These are phyloP conservation scores for Yamadazyma scolyti DNA, from an alignment of 805 yeast genomes.

Conservation along the genomic window DNA sequence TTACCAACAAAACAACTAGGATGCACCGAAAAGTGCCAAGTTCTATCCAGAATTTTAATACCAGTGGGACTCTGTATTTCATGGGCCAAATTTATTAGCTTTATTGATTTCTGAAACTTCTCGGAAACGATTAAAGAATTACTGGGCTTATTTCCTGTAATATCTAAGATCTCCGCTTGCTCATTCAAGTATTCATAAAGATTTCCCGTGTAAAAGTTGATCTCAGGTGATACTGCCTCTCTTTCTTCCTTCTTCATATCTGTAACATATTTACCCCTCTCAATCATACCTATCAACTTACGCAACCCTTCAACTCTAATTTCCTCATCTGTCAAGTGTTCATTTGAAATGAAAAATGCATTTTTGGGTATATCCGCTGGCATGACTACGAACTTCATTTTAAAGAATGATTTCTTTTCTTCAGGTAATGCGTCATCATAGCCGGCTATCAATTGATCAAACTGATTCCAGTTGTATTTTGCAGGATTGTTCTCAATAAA, in stretches of 20 bases:
- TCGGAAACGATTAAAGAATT: slow-evolving; percentile 25
- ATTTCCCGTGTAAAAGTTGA: slow-evolving; percentile 84
- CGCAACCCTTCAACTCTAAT: slow-evolving; percentile 88
- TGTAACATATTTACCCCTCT: slow-evolving; percentile 47
- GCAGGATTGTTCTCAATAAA: slow-evolving; percentile 51
- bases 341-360: slow-evolving; percentile 48
- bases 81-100: slow-evolving; percentile 51
- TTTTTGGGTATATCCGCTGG: slow-evolving; percentile 71
- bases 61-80: slow-evolving; percentile 69
- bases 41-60: slow-evolving; percentile 66
- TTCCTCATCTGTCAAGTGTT: slow-evolving; percentile 75
- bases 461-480: slow-evolving; percentile 79
- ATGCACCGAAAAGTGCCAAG: slow-evolving; percentile 88
- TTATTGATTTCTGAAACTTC: slow-evolving; percentile 47
- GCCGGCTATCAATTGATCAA: slow-evolving; percentile 92
- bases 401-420: slow-evolving; percentile 50
- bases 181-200: slow-evolving; percentile 59
- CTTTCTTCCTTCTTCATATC: slow-evolving; percentile 22
- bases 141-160: slow-evolving; percentile 30
- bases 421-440: slow-evolving; percentile 69
- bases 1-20: slow-evolving; percentile 78
- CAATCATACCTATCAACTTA: slow-evolving; percentile 58
- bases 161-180: slow-evolving; percentile 41
- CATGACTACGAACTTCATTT: slow-evolving; percentile 79
- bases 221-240: slow-evolving; percentile 62